Conservation (phyloP, 2,329 filamentous ascomycete species). For the Aschersonia sp. region DNA sequence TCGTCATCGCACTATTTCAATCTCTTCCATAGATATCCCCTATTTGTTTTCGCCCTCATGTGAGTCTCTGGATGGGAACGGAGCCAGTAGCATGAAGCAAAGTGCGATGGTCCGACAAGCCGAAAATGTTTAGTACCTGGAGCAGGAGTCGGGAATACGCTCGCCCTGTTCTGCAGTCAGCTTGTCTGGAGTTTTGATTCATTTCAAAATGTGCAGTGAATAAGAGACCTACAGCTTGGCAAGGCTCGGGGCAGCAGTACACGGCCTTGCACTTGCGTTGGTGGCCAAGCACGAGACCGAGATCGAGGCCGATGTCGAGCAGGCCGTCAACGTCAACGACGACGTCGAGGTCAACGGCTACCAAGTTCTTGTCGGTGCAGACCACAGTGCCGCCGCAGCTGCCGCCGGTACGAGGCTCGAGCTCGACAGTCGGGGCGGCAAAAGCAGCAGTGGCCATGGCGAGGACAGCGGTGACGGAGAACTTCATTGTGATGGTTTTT, state of each 20-base stretch:
- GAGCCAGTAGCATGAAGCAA: too few relatives aligned
- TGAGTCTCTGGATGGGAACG: too few relatives aligned
- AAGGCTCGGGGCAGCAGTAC: background rate
- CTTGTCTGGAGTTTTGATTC: too few relatives aligned
- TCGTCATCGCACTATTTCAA: too few relatives aligned
- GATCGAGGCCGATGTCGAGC: background rate
- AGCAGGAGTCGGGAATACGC: too few relatives aligned
- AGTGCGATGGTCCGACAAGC: too few relatives aligned
- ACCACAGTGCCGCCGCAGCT: background rate
- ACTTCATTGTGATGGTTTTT: constrained; percentile 2
- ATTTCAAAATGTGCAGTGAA: background rate
- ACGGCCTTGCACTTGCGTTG: constrained; percentile 1
- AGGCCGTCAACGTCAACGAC: background rate
- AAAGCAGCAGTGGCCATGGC: constrained; percentile 2
- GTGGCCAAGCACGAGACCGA: background rate
- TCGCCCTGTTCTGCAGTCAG: too few relatives aligned
- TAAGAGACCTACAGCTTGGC: background rate
- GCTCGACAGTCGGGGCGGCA: background rate
- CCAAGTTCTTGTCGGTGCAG: background rate
- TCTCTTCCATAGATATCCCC: too few relatives aligned
- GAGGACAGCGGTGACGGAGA: constrained; percentile 1
- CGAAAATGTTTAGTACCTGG: too few relatives aligned
- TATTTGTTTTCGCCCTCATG: too few relatives aligned
- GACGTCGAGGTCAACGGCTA: background rate
- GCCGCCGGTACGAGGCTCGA: background rate